Conservation (phyloP, 176 grass and related monocot species). For the Aechmea fasciata region DNA sequence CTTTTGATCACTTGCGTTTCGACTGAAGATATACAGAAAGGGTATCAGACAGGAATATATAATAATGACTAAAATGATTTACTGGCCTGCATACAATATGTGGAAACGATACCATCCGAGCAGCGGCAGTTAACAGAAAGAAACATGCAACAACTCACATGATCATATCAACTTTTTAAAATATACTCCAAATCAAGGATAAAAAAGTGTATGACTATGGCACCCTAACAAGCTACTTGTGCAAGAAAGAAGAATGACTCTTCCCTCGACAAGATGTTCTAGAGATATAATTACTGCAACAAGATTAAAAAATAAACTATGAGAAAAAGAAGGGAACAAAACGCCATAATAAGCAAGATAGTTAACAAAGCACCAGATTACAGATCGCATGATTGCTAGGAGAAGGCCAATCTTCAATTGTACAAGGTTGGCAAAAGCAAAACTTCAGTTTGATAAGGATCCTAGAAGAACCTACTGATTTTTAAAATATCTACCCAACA, state of each 20-base stretch:
- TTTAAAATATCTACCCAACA: no score
- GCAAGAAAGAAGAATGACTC: no score
- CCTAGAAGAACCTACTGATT: no score
- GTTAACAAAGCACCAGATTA: neutral
- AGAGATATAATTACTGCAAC: neutral
- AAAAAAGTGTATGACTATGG: no score
- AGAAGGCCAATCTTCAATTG: neutral
- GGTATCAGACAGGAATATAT: conserved; percentile 24
- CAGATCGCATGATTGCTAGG: neutral
- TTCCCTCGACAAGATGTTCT: no score
- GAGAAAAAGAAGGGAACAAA: conserved; percentile 15
- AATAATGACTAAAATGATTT: neutral
- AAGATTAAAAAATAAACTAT: conserved; percentile 16
- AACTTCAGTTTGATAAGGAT: no score
- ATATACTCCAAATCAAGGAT: neutral
- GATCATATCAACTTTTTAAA: neutral
- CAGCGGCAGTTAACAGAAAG: neutral
- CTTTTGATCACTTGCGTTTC: conserved; percentile 31
- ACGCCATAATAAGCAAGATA: conserved; percentile 13
- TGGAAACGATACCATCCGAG: neutral
- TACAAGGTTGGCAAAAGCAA: no score
- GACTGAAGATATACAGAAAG: conserved; percentile 49
- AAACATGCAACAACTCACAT: neutral
- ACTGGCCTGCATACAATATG: neutral
- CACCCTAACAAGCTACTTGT: no score